phyloP scores from a whole-genome alignment of 192 early-diverging fungal species.

The Dissophora globulifera region DNA sequence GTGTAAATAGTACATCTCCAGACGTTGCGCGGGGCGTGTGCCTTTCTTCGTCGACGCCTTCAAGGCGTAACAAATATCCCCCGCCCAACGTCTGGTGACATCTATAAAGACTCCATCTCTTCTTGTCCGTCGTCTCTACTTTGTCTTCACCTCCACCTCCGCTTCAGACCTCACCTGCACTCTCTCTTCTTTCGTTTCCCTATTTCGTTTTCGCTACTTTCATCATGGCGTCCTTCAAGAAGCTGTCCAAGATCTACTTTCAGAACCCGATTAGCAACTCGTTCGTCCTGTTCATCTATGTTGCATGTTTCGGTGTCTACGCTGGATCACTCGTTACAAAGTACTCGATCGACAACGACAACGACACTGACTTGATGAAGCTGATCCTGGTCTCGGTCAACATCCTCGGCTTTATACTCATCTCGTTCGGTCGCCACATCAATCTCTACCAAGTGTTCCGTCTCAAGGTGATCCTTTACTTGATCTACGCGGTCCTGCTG shows the following conservation, averaged over 20 bases:
- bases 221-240: background rate
- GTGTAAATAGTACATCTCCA: too few relatives aligned
- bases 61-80: too few relatives aligned
- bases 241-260: background rate
- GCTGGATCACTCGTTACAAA: background rate
- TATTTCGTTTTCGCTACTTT: too few relatives aligned
- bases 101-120: too few relatives aligned
- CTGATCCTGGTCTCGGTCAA: constrained; percentile 1
- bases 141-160: too few relatives aligned
- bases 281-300: background rate
- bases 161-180: too few relatives aligned
- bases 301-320: background rate
- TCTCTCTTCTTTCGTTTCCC: too few relatives aligned
- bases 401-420: background rate
- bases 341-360: background rate
- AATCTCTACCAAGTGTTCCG: background rate
- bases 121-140: too few relatives aligned
- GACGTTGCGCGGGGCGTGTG: too few relatives aligned
- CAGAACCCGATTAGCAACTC: background rate
- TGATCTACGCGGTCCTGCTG: background rate
- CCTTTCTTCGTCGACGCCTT: too few relatives aligned
- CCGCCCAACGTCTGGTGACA: too few relatives aligned
- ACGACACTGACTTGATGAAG: constrained; percentile 1
- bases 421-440: background rate
- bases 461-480: background rate